phyloP scores from a whole-genome alignment of 768 basidiomycete genomes.

The Trametes sanguinea region DNA sequence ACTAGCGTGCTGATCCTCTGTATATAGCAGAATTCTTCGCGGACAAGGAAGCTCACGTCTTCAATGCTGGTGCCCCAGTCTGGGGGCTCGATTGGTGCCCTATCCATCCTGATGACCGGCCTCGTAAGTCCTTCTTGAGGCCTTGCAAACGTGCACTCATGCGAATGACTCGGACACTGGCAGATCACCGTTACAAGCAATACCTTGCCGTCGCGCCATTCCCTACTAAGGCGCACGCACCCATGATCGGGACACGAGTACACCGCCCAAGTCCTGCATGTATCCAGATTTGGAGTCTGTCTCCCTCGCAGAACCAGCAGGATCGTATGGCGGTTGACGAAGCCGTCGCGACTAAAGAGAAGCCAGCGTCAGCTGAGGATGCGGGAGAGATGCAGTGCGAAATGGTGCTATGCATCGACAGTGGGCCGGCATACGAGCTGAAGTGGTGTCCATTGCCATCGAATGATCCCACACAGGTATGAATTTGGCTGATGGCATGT shows the following conservation, averaged over 20 bases:
- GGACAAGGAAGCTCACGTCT: constrained; percentile 63
- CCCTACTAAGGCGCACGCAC: constrained; percentile 63
- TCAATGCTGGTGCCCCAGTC: constrained; percentile 88
- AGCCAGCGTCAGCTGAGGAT: constrained; percentile 27
- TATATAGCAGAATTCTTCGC: constrained; percentile 60
- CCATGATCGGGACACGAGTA: constrained; percentile 63
- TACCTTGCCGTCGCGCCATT: constrained; percentile 85
- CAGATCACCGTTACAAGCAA: constrained; percentile 62
- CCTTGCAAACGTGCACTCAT: not conserved
- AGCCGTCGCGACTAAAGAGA: not conserved
- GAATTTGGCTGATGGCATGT: constrained; percentile 26
- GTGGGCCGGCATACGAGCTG: constrained; percentile 74
- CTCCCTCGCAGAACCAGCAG: constrained; percentile 19
- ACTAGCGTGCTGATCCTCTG: not conserved
- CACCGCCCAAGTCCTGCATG: constrained; percentile 59
- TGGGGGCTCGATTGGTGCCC: constrained; percentile 97
- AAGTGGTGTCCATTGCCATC: constrained; percentile 95
- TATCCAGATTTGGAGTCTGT: constrained; percentile 85
- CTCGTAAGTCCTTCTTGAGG: constrained; percentile 42
- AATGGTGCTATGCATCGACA: constrained; percentile 82
- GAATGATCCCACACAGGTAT: constrained; percentile 53
- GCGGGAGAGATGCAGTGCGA: constrained; percentile 68
- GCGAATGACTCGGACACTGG: not conserved
- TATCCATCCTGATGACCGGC: constrained; percentile 56
- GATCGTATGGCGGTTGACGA: constrained; percentile 20